A percentile compares a stretch with the other conserved stretches of the same genome.
Conservation (phyloP, 2,329 filamentous ascomycete genomes). For the Coleophoma crateriformis region DNA sequence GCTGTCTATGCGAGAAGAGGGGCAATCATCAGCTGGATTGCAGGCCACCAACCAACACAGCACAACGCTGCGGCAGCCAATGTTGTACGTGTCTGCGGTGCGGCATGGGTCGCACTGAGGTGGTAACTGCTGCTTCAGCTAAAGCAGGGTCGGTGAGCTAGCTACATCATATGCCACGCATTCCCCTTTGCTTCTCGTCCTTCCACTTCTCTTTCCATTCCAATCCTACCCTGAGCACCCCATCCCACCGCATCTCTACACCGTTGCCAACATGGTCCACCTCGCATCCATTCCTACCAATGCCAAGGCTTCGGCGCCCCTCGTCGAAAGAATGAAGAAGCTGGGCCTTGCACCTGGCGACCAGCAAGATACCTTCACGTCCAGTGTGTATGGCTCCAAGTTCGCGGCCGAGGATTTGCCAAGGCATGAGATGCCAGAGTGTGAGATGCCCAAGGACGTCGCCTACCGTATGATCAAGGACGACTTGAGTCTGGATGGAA, state of each 20-base stretch:
- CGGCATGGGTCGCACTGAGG: no score
- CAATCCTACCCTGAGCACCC: neutral
- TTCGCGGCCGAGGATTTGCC: slow-evolving; percentile 81
- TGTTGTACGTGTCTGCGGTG: no score
- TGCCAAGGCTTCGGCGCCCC: slow-evolving; percentile 7
- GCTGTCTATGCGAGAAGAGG: no score
- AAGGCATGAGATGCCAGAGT: slow-evolving; percentile 78
- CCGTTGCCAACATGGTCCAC: slow-evolving; percentile 38
- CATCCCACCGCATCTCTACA: neutral
- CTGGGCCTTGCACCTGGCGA: slow-evolving; percentile 31
- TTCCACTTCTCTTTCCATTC: neutral
- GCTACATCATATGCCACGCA: neutral
- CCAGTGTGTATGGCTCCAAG: slow-evolving; percentile 72
- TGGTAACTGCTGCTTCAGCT: no score
- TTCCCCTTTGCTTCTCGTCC: neutral
- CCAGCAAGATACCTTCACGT: slow-evolving; percentile 20
- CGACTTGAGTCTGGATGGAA: slow-evolving; percentile 85
- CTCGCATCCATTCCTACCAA: slow-evolving; percentile 36
- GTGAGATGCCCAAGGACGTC: slow-evolving; percentile 84
- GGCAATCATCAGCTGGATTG: no score
- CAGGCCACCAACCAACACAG: neutral
- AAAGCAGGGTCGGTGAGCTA: neutral
- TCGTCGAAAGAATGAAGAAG: slow-evolving; percentile 37
- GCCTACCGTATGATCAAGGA: slow-evolving; percentile 98
- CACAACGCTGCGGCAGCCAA: neutral